A percentile compares a stretch with the other conserved stretches of the same genome.
Evolutionary conservation across 208 protist genomes (phyloP).

Genomic region (Leishmania guyanensis): DNA sequence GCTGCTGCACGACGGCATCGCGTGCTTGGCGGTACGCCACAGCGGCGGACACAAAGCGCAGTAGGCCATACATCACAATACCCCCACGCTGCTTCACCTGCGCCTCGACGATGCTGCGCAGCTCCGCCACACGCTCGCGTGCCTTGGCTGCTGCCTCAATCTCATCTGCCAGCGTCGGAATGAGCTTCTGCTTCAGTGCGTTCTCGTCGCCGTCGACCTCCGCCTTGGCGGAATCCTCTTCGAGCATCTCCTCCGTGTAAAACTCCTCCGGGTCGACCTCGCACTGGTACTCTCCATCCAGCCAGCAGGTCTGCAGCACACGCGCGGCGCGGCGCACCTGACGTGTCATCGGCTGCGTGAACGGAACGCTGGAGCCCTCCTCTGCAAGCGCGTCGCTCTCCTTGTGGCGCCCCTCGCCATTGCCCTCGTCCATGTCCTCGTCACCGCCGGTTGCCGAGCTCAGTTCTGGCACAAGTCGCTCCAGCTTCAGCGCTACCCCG

Average conservation of each 20-base stretch:
- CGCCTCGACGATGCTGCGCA: conserved; percentile 40
- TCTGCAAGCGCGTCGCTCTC: conserved; percentile 14
- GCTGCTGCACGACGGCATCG: conserved; percentile 48
- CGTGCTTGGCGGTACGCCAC: conserved; percentile 72
- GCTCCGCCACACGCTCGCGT: conserved; percentile 34
- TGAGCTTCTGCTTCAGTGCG: neutral
- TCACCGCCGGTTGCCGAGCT: conserved; percentile 22
- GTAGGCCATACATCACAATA: conserved; percentile 63
- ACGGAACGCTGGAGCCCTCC: conserved; percentile 36
- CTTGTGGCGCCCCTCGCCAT: conserved; percentile 20
- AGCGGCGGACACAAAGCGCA: conserved; percentile 58
- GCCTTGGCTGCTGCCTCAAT: conserved; percentile 27
- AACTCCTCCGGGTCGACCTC: conserved; percentile 52
- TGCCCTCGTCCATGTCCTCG: conserved; percentile 8
- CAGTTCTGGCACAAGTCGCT: conserved; percentile 29
- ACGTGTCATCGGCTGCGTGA: conserved; percentile 62
- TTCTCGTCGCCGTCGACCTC: conserved; percentile 6
- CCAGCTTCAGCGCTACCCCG: conserved; percentile 47
- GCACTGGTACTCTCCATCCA: conserved; percentile 71
- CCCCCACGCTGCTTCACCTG: conserved; percentile 62
- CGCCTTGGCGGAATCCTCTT: conserved; percentile 38
- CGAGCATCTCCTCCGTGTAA: conserved; percentile 53
- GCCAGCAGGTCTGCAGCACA: conserved; percentile 62
- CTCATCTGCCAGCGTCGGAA: conserved; percentile 26
- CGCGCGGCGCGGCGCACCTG: conserved; percentile 74